Base-by-base conservation (phyloP, 2,329 filamentous ascomycete genomes). In the Hypoxylon sp. region DNA sequence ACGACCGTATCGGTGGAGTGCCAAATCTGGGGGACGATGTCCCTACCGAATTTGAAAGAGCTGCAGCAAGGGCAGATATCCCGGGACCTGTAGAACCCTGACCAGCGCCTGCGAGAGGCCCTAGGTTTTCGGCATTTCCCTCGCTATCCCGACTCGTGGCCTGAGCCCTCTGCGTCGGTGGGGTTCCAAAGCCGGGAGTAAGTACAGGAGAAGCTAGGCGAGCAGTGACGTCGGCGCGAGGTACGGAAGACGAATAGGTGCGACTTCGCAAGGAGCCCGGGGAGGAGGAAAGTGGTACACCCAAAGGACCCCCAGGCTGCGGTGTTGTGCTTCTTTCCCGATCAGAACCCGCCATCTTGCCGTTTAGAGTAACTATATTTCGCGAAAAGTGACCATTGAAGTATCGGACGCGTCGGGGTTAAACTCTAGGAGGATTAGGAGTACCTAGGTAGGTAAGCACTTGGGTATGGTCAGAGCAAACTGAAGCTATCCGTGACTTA, bases 51-150 rank as follows among this genome's bases (percentile, higher is more conserved):
- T 91, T 90, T 66, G 92, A 92, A 69, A 98, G 83, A n/a, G 93
- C 95, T 25, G 93, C 92, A 36, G 95, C 94, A 60, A 98, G 87
- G 67, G 94, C 94, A 25, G 95, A 98, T 52, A 94, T 88, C 23
- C 93, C 93, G 5, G 93, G 94, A 0, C 93, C 93, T 5, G 90
- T 88, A 6, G 89, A 81, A 53, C 88, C 91, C 21, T 88, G 86
- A 70, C 83, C 88, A 58, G 86, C 86, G 65, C 88, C 90, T 7
- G 90, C 84, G 38, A 97, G 85, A 38, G 92, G 90, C 41, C 89
- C 86, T 63, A 89, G 80, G 58, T 78, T 81, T 19, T 82, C 84
- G 36, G 82, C 73, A n/a, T 76, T 70, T 72, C 75, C 75, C 74
- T 75, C 71, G 71, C 82, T 74, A 67, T 78, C 77, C 58, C 85